Percentiles rank a stretch among this genome's conserved stretches.
Conservation (phyloP, 805 yeast genomes). For the Pichia cephalocereana region DNA sequence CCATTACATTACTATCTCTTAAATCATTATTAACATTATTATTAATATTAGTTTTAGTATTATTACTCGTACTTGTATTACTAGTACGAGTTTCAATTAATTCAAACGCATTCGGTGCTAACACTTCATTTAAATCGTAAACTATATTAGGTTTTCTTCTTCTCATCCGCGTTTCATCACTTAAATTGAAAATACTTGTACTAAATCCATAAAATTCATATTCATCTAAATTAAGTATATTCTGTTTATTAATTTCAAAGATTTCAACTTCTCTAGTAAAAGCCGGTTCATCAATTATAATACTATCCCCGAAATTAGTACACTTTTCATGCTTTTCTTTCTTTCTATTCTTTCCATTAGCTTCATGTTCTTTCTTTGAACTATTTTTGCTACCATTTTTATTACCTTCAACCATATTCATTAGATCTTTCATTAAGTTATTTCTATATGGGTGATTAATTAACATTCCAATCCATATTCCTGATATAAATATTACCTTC, state of each 20-base stretch:
- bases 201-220: conserved; percentile 61
- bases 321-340: too few species aligned
- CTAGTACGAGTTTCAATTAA: too few species aligned
- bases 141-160: conserved; percentile 44
- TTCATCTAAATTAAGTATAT: conserved; percentile 40
- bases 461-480: conserved; percentile 48
- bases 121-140: not conserved
- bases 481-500: conserved; percentile 44
- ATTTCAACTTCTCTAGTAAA: conserved; percentile 59
- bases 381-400: not conserved
- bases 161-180: conserved; percentile 14
- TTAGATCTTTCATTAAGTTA: not conserved
- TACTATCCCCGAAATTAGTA: not conserved
- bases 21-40: too few species aligned
- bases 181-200: conserved; percentile 37
- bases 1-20: too few species aligned
- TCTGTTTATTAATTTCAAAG: conserved; percentile 64
- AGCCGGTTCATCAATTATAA: conserved; percentile 62
- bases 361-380: not conserved
- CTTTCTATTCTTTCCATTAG: too few species aligned
- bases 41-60: too few species aligned
- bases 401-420: not conserved
- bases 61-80: too few species aligned
- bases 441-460: conserved; percentile 50
- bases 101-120: not conserved